Evolutionary conservation across 2,329 filamentous ascomycete genomes (phyloP), one percentile per base, ranked within the genome.

Genomic region (Fusarium sp.): DNA sequence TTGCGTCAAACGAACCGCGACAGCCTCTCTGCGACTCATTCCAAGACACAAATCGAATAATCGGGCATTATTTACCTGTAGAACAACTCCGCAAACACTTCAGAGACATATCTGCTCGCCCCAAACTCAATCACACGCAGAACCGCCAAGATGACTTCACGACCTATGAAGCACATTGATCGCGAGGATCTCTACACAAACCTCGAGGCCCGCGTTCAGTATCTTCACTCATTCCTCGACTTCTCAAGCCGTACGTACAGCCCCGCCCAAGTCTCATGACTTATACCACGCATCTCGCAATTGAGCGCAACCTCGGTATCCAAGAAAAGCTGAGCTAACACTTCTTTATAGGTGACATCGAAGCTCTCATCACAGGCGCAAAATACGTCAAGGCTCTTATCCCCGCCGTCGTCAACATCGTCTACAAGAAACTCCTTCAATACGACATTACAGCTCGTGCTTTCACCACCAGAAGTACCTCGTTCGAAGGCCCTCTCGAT

Each of bases 311-410:
- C n/a, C n/a, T n/a, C n/a, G n/a, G n/a, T 13, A 13, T 42, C 4
- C 4, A 7, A 9, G 6, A 13, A n/a, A 36, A 9, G 13, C 6
- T 20, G 1, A 36, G 37, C 71, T 72, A 45, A 73, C 65, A 49
- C 2, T 6, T 14, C 11, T 29, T 11, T 15, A 21, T 60, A 92
- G 91, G 85, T 64, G 91, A 94, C 74, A 88, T 93, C 57, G 89
- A 91, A 68, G 90, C 91, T 37, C 84, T 94, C 36, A 83, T 87
- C 15, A 82, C 84, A 4, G 91, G 91, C 65, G 83, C 87, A 60
- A 93, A 93, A 77, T 93, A 93, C 79, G 90, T 94, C 80, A 91
- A 91, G 73, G 88, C 90, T n/a, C 85, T 95, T 31, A 93, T 95
- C 66, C 93, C 93, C 2, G 90, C 91, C 43, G 86, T 96, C 21